phyloP scores from a whole-genome alignment of 2,329 filamentous ascomycete species.

The Paecilomyces sp. region DNA sequence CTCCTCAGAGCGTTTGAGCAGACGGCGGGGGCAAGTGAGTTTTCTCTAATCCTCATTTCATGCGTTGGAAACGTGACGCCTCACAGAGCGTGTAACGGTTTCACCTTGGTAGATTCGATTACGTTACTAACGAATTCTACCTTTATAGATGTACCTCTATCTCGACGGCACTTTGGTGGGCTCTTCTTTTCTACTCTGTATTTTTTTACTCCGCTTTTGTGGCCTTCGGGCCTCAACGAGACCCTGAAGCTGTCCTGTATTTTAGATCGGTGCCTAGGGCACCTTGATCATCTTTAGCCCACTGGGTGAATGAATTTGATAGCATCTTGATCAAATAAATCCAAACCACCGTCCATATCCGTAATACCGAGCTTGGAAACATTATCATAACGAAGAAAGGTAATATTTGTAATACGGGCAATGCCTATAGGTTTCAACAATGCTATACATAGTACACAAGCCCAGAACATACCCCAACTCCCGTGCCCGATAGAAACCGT shows the following conservation, averaged over 20 bases:
- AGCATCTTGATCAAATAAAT: neutral
- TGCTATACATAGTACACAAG: neutral
- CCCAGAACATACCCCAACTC: neutral
- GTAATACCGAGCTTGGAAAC: neutral
- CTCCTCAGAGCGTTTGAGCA: neutral
- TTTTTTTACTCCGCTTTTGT: neutral
- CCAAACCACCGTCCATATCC: neutral
- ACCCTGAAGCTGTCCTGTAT: neutral
- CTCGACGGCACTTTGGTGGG: neutral
- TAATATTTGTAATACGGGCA: neutral
- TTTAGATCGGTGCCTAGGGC: neutral
- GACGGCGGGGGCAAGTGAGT: neutral
- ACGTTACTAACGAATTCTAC: neutral
- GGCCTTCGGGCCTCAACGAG: neutral
- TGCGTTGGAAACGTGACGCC: too few species aligned
- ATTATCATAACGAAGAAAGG: neutral
- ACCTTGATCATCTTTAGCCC: neutral
- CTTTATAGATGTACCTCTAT: neutral
- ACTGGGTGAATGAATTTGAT: neutral
- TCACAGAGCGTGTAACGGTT: too few species aligned
- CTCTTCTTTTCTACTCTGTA: neutral
- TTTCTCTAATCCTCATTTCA: neutral
- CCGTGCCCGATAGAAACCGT: neutral
- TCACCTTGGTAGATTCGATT: neutral
- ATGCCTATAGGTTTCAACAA: neutral